phyloP scores from a whole-genome alignment of 2,329 filamentous ascomycete species.

The Neopestalotiopsis rosae region DNA sequence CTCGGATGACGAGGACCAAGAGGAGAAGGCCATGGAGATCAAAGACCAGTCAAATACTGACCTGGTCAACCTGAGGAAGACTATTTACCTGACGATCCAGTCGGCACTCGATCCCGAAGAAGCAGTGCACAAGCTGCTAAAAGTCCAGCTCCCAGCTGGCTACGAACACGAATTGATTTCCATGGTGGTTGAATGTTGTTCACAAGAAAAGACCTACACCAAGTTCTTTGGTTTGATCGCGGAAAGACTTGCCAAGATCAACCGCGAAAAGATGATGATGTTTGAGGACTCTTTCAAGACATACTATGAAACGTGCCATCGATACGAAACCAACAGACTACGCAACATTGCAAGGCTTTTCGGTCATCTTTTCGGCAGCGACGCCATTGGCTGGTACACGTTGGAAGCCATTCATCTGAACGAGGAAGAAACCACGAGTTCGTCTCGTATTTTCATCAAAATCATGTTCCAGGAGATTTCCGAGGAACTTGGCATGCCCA shows the following conservation, averaged over 20 bases:
- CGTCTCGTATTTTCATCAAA: conserved; percentile 97
- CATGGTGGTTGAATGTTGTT: conserved; percentile 97
- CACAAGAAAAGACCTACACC: conserved; percentile 94
- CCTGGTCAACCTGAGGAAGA: conserved; percentile 88
- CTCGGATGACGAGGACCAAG: conserved; percentile 75
- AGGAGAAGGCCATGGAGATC: conserved; percentile 88
- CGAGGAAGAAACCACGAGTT: conserved; percentile 95
- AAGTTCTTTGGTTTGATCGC: conserved; percentile 97
- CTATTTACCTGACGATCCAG: conserved; percentile 98
- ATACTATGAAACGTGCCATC: conserved; percentile 97
- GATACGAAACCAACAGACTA: conserved; percentile 93
- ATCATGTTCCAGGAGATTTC: conserved; percentile 93
- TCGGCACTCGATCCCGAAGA: conserved; percentile 95
- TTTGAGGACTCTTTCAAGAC: conserved; percentile 90
- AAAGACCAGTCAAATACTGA: conserved; percentile 98
- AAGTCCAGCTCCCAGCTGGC: conserved; percentile 84
- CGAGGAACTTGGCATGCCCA: conserved; percentile 84
- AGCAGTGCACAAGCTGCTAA: conserved; percentile 96
- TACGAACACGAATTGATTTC: conserved; percentile 90
- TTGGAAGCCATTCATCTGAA: conserved; percentile 86
- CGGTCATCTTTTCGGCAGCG: conserved; percentile 84
- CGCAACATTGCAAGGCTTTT: conserved; percentile 96
- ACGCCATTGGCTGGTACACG: conserved; percentile 92
- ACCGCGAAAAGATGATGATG: conserved; percentile 90
- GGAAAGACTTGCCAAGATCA: conserved; percentile 94